Base-by-base conservation (phyloP, 208 protist species). In the Leptomonas seymouri region DNA sequence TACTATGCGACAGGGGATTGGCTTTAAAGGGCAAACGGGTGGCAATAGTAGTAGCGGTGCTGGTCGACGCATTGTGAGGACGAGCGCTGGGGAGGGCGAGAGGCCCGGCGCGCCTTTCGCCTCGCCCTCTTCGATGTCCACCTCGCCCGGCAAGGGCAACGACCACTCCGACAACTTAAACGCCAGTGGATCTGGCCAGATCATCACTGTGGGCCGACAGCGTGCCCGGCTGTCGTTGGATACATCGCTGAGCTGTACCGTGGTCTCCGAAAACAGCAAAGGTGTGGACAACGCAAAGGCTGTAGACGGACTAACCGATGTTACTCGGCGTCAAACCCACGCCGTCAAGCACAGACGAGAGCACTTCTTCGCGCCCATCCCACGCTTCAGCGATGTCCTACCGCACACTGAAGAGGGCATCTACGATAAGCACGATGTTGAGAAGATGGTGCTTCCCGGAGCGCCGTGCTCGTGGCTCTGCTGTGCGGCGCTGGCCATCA, bases 381-480 rank as follows among this genome's bases (percentile, higher is more conserved):
- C 82, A 30, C 74, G 85, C 27, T 70, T 87, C 46, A 64, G 27
- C 11, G 81, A 85, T 9, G 65, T 84, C 16, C 51, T 84, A 16
- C 50, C 72, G 45, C 67, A 73, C 30, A 46, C 58, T n/a, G 42
- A 67, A 44, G n/a, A 57, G 9, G 66, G 67, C 20, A 44, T 80
- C 30, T 73, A 58, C 50, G 61, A 84, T 57, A 76, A 67, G 25
- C 36, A 77, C 28, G 76, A 81, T 64, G 45, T 89, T 57, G 76
- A 85, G 42, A 60, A 51, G 30, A 69, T 92, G 3, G 18, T 80
- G 46, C 65, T 94, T 31, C 41, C 69, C 7, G 82, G 82, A 36
- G 89, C 85, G 15, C 85, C 88, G 54, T 97, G 90, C 81, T 80
- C 82, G 41, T 94, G 90, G 89, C 78, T 97, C 54, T 73, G 76